phyloP scores from a whole-genome alignment of 208 protist genomes.

The Leishmania tarentolae region DNA sequence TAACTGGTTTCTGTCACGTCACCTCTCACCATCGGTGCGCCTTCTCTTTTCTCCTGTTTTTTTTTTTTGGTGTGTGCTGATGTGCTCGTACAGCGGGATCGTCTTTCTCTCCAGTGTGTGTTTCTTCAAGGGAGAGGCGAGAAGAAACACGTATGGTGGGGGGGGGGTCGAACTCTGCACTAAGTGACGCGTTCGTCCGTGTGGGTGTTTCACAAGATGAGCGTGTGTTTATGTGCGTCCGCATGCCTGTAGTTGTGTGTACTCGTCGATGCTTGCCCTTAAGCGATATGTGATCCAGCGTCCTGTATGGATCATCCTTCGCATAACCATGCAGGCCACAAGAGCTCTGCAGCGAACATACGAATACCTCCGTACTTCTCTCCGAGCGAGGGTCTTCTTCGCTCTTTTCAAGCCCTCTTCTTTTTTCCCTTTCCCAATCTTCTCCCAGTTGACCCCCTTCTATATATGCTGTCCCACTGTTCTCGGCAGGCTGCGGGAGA shows the following conservation, averaged over 20 bases:
- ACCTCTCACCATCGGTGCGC: not conserved
- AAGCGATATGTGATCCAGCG: not conserved
- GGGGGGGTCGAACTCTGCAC: not conserved
- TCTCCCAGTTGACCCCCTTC: not conserved
- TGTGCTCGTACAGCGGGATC: not conserved
- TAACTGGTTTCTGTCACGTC: constrained; percentile 19
- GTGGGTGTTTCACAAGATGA: not conserved
- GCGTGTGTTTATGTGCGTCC: not conserved
- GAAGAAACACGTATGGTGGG: not conserved
- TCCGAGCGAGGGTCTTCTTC: not conserved
- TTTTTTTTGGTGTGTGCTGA: not conserved
- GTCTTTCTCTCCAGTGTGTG: not conserved
- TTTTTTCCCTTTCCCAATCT: not conserved
- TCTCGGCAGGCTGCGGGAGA: not conserved
- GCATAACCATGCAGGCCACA: not conserved
- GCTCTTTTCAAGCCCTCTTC: not conserved
- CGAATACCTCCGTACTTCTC: not conserved
- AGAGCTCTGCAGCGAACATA: not conserved
- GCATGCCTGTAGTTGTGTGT: not conserved
- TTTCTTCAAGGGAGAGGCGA: not conserved
- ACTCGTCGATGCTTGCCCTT: not conserved
- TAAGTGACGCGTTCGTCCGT: not conserved
- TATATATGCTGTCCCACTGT: not conserved
- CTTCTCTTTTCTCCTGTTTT: not conserved
- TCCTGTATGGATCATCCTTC: not conserved